These are phyloP conservation scores for Pistacia vera DNA, from an alignment of 345 rosid species.

Conservation along the genomic window DNA sequence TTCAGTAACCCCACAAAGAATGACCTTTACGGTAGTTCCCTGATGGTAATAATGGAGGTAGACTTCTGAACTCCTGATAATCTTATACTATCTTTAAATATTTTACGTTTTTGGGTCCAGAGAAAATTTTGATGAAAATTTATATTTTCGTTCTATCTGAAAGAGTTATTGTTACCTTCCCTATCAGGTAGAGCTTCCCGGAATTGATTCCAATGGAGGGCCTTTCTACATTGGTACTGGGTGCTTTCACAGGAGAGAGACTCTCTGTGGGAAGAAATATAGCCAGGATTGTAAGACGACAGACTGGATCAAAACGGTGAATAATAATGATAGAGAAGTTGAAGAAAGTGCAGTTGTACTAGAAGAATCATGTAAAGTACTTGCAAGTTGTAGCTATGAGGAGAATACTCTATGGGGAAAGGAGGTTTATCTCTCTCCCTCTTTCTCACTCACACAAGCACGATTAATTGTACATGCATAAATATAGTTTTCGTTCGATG, in stretches of 20 bases:
- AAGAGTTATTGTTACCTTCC: background rate
- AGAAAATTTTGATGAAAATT: no score
- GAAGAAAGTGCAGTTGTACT: conserved; percentile 7
- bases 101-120: no score
- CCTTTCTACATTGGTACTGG: conserved; percentile 35
- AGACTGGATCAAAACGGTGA: conserved; percentile 1
- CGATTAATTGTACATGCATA: no score
- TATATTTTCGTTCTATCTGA: no score
- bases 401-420: conserved; percentile 34
- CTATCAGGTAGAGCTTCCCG: conserved; percentile 30
- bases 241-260: conserved; percentile 41
- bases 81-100: no score
- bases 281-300: background rate
- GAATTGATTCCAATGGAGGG: conserved; percentile 36
- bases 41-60: conserved; percentile 11
- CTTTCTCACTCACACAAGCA: background rate
- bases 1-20: conserved; percentile 37
- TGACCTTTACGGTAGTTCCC: conserved; percentile 28
- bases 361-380: conserved; percentile 27
- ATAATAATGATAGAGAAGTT: background rate
- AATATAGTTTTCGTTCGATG: no score
- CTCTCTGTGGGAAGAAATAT: conserved; percentile 27
- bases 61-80: no score
- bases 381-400: conserved; percentile 34
- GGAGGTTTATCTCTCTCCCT: conserved; percentile 20